These are phyloP conservation scores for Vitis hybrid DNA, from an alignment of 177 flowering plant species.

Conservation along the genomic window DNA sequence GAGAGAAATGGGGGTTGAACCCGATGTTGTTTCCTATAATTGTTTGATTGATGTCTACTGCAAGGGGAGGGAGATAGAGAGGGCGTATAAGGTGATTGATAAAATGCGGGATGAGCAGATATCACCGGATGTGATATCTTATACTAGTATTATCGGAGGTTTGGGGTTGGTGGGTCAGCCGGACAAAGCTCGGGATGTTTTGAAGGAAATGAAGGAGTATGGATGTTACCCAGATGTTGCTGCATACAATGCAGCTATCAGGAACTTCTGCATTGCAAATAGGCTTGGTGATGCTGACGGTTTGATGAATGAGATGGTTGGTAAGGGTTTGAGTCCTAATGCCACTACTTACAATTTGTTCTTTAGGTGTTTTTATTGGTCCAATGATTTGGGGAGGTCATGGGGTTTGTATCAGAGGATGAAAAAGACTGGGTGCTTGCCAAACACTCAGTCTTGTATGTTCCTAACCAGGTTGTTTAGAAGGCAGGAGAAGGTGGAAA, in stretches of 20 bases:
- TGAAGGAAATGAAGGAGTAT: conserved; percentile 85
- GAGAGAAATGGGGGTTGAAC: conserved; percentile 66
- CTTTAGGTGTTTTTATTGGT: conserved; percentile 68
- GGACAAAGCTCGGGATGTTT: conserved; percentile 74
- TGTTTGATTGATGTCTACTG: conserved; percentile 85
- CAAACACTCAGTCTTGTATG: conserved; percentile 91
- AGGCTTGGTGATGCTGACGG: conserved; percentile 67
- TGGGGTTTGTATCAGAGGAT: conserved; percentile 73
- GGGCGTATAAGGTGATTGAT: conserved; percentile 56
- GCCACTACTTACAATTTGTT: conserved; percentile 82
- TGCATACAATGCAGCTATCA: conserved; percentile 80
- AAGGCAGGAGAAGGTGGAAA: conserved; percentile 78
- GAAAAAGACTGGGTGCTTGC: conserved; percentile 70
- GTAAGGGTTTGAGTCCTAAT: conserved; percentile 69
- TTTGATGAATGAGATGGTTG: conserved; percentile 76
- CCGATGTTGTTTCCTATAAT: conserved; percentile 85
- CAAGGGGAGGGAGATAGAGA: conserved; percentile 64
- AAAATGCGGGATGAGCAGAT: conserved; percentile 65
- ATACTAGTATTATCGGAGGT: conserved; percentile 83
- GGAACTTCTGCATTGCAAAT: conserved; percentile 85
- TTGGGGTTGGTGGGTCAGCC: conserved; percentile 90
- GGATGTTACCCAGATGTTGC: conserved; percentile 89
- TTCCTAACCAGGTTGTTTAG: conserved; percentile 68
- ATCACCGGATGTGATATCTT: conserved; percentile 71
- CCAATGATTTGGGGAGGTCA: conserved; percentile 63